A percentile compares a stretch with the other conserved stretches of the same genome.
phyloP scores from a whole-genome alignment of 768 basidiomycete genomes.

The Auricularia sp. region DNA sequence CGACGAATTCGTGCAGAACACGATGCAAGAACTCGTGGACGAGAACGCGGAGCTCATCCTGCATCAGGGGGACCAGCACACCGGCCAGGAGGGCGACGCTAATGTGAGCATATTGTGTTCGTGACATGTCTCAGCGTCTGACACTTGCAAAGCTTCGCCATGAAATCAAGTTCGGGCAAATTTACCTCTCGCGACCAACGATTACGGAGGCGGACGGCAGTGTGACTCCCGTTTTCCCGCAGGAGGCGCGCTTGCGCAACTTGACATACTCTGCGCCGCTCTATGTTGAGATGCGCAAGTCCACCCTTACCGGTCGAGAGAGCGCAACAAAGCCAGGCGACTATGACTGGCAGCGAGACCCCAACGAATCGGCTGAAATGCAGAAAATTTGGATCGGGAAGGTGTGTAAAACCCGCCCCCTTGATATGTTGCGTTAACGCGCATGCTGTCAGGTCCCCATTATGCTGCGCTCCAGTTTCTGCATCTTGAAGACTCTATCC shows the following conservation, averaged over 20 bases:
- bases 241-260: conserved; percentile 90
- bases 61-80: conserved; percentile 94
- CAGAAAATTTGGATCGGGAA: conserved; percentile 93
- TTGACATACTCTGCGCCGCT: conserved; percentile 93
- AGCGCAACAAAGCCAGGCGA: conserved; percentile 77
- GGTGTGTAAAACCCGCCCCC: conserved; percentile 30
- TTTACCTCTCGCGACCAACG: conserved; percentile 90
- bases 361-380: conserved; percentile 56
- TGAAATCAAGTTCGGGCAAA: conserved; percentile 95
- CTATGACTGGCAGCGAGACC: conserved; percentile 64
- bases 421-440: background rate
- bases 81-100: conserved; percentile 61
- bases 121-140: conserved; percentile 29
- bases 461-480: conserved; percentile 94
- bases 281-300: conserved; percentile 92
- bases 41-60: conserved; percentile 92
- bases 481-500: conserved; percentile 71
- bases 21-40: conserved; percentile 98
- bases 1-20: conserved; percentile 98
- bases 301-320: conserved; percentile 67
- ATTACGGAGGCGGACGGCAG: conserved; percentile 94
- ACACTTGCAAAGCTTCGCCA: conserved; percentile 59
- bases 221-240: conserved; percentile 88
- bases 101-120: conserved; percentile 13
- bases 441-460: conserved; percentile 67